Conservation (phyloP, 2,329 filamentous ascomycete genomes). For the Metarhizium album region DNA sequence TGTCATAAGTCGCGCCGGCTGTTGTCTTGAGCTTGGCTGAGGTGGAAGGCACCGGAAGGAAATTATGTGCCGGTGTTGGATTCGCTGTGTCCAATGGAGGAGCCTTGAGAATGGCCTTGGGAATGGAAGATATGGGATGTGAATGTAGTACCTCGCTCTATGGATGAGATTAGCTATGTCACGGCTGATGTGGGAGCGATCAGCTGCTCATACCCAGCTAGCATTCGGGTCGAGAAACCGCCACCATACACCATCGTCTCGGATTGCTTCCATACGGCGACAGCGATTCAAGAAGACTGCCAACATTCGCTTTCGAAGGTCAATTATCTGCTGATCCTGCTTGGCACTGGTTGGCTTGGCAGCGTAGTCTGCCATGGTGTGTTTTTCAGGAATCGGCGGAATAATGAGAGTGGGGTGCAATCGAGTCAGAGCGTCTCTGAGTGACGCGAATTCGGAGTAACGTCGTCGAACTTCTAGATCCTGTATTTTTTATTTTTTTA, state of each 20-base stretch:
- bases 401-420: slow-evolving; percentile 93
- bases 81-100: slow-evolving; percentile 95
- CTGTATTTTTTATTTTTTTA: slow-evolving; percentile 33
- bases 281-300: slow-evolving; percentile 92
- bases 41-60: slow-evolving; percentile 71
- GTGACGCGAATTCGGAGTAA: slow-evolving; percentile 92
- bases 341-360: slow-evolving; percentile 97
- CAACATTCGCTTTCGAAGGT: slow-evolving; percentile 92
- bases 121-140: slow-evolving; percentile 79
- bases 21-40: slow-evolving; percentile 74
- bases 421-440: slow-evolving; percentile 78
- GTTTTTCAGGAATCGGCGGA: slow-evolving; percentile 95
- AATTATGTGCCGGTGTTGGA: slow-evolving; percentile 75
- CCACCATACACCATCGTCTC: slow-evolving; percentile 94
- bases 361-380: slow-evolving; percentile 97
- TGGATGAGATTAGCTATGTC: slow-evolving; percentile 10
- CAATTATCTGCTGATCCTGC: slow-evolving; percentile 93
- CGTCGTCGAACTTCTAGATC: slow-evolving; percentile 89
- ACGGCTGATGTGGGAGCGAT: background rate
- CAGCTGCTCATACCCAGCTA: slow-evolving; percentile 65
- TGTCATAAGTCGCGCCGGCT: slow-evolving; percentile 25
- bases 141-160: slow-evolving; percentile 93
- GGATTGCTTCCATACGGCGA: slow-evolving; percentile 80
- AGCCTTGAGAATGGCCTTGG: slow-evolving; percentile 87
- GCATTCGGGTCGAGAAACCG: slow-evolving; percentile 95